Percentiles rank a stretch among this genome's conserved stretches.
Evolutionary conservation across 805 yeast genomes (phyloP).

Genomic region (Sungouiozyma intestinalis): DNA sequence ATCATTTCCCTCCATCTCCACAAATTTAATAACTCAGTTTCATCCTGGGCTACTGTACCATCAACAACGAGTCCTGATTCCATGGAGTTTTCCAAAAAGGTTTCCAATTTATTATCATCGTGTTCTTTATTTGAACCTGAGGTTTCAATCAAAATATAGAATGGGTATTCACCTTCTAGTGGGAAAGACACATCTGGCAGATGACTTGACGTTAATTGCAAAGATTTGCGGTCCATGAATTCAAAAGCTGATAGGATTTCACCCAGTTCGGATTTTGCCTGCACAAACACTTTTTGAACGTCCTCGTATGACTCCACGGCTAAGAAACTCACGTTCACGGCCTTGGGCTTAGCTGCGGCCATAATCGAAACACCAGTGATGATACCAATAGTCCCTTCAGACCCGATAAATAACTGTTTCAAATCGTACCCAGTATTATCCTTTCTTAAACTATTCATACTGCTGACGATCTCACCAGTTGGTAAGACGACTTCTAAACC

Average conservation of each 20-base stretch:
- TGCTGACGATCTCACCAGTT: conserved; percentile 70
- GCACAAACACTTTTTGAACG: conserved; percentile 73
- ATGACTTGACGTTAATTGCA: conserved; percentile 49
- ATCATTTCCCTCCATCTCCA: conserved; percentile 97
- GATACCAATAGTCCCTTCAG: conserved; percentile 87
- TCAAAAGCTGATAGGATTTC: conserved; percentile 91
- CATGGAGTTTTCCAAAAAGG: conserved; percentile 75
- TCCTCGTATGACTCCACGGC: conserved; percentile 73
- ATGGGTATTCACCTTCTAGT: conserved; percentile 73
- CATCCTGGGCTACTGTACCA: conserved; percentile 95
- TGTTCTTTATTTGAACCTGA: conserved; percentile 93
- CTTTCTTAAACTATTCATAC: conserved; percentile 78
- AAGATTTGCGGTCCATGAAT: conserved; percentile 76
- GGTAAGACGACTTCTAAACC: conserved; percentile 92
- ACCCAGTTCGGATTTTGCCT: conserved; percentile 66
- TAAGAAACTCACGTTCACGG: conserved; percentile 78
- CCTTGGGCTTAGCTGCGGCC: conserved; percentile 81
- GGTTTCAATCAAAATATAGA: conserved; percentile 86
- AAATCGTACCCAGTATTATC: conserved; percentile 93
- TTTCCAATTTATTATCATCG: conserved; percentile 81
- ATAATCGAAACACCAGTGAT: conserved; percentile 84
- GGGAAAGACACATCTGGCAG: conserved; percentile 56
- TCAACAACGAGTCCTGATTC: conserved; percentile 78
- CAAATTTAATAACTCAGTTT: conserved; percentile 66
- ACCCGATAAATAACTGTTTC: conserved; percentile 86